Percentiles rank a stretch among this genome's conserved stretches.
Evolutionary conservation across 78 protist species (phyloP).

Genomic region (Dictyostelium purpureum): DNA sequence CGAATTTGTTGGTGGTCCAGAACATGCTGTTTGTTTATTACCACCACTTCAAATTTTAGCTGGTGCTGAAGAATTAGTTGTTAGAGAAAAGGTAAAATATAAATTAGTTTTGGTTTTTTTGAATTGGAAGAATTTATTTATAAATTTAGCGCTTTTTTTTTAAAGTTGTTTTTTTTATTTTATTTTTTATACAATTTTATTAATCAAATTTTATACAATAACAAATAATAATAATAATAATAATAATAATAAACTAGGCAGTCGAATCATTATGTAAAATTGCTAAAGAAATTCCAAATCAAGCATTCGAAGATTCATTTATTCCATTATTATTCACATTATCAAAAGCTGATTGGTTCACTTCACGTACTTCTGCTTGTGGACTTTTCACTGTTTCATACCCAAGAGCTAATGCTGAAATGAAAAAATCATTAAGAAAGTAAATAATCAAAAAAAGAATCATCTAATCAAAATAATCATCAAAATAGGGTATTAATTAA

Average conservation of each 20-base stretch:
- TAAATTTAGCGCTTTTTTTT: too few species aligned
- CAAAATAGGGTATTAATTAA: not conserved
- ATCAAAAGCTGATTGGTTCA: slow-evolving; percentile 95
- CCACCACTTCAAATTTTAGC: slow-evolving; percentile 94
- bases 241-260: slow-evolving; percentile 77
- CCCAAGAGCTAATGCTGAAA: slow-evolving; percentile 38
- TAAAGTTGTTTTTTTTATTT: not conserved
- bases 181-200: not conserved
- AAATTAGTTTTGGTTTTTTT: too few species aligned
- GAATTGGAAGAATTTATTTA: too few species aligned
- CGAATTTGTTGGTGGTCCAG: slow-evolving; percentile 95
- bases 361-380: slow-evolving; percentile 95
- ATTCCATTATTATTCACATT: slow-evolving; percentile 86
- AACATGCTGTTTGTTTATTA: slow-evolving; percentile 85
- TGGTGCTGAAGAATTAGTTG: slow-evolving; percentile 95
- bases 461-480: not conserved
- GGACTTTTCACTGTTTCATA: slow-evolving; percentile 91
- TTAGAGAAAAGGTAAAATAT: slow-evolving; percentile 95
- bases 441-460: not conserved
- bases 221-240: not conserved
- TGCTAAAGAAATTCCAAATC: slow-evolving; percentile 50
- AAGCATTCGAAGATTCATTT: slow-evolving; percentile 65
- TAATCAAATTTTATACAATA: not conserved
- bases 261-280: slow-evolving; percentile 90
- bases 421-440: slow-evolving; percentile 84